Percentiles rank a stretch among this genome's conserved stretches.
phyloP scores from a whole-genome alignment of 441 rosid species.

The Brassica hybrid region DNA sequence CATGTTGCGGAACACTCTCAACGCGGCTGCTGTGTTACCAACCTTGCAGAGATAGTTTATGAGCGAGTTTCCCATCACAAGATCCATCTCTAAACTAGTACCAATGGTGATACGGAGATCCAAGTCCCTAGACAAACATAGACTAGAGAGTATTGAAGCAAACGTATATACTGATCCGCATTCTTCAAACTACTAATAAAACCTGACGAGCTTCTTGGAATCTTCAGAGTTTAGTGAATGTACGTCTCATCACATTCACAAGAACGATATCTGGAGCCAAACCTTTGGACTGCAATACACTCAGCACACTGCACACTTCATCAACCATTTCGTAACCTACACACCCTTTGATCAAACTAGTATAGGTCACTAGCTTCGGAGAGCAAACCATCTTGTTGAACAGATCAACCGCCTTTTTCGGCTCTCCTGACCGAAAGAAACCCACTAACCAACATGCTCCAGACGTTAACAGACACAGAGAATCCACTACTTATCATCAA shows the following conservation, averaged over 20 bases:
- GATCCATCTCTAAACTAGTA: conserved; percentile 48
- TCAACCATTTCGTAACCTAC: conserved; percentile 54
- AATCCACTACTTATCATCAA: conserved; percentile 56
- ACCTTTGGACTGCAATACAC: conserved; percentile 50
- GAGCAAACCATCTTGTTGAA: conserved; percentile 59
- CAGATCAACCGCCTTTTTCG: conserved; percentile 52
- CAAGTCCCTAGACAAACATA: conserved; percentile 49
- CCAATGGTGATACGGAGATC: conserved; percentile 44
- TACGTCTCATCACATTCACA: conserved; percentile 64
- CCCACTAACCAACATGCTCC: conserved; percentile 63
- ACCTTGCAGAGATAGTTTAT: conserved; percentile 58
- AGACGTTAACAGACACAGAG: conserved; percentile 54
- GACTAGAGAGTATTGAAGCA: conserved; percentile 56
- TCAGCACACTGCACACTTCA: conserved; percentile 50
- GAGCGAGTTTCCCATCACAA: conserved; percentile 60
- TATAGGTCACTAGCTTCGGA: conserved; percentile 67
- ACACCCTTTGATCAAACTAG: conserved; percentile 63
- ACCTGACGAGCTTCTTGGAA: conserved; percentile 50
- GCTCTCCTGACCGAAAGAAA: conserved; percentile 48
- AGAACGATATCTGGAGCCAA: conserved; percentile 64
- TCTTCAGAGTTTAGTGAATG: conserved; percentile 54
- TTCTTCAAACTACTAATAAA: conserved; percentile 40
- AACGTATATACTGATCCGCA: conserved; percentile 73
- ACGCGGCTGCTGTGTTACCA: conserved; percentile 49
- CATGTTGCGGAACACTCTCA: conserved; percentile 54